Conservation (phyloP, 192 early-diverging fungal genomes). For the Paraglomus brasilianum region DNA sequence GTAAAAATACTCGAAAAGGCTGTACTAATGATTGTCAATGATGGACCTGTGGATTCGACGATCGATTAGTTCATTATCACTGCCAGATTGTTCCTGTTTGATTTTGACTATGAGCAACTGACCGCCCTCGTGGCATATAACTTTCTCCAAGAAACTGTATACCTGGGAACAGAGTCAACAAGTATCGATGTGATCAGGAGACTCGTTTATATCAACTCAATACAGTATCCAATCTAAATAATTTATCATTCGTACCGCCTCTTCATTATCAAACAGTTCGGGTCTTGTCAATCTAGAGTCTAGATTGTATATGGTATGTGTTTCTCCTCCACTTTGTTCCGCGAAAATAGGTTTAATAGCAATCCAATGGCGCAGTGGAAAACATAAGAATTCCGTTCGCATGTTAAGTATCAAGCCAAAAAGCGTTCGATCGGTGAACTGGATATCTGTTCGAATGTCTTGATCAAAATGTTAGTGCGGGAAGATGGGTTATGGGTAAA, state of each 20-base stretch:
- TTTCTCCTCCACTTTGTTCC: background rate
- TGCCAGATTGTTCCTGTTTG: no score
- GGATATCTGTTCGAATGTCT: slow-evolving; percentile 30
- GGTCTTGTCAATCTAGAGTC: slow-evolving; percentile 16
- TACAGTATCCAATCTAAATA: no score
- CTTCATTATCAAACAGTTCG: background rate
- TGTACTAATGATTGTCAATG: no score
- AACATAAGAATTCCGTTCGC: background rate
- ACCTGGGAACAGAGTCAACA: no score
- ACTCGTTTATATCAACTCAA: no score
- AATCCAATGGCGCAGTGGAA: slow-evolving; percentile 26
- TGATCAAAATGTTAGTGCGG: background rate
- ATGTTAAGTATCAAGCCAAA: slow-evolving; percentile 26
- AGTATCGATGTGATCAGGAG: no score
- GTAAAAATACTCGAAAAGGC: no score
- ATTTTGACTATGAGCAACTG: no score
- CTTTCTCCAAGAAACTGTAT: no score
- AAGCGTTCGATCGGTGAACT: slow-evolving; percentile 25
- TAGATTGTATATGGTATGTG: slow-evolving; percentile 3
- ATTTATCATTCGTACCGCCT: slow-evolving; percentile 1
- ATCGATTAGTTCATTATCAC: no score
- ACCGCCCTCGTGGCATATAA: no score
- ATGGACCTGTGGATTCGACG: no score
- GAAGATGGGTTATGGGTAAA: background rate
- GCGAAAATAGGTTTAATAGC: slow-evolving; percentile 20